Evolutionary conservation across 2,329 filamentous ascomycete species (phyloP), one percentile per base, ranked within the genome.

Genomic region (Nemania sp.): DNA sequence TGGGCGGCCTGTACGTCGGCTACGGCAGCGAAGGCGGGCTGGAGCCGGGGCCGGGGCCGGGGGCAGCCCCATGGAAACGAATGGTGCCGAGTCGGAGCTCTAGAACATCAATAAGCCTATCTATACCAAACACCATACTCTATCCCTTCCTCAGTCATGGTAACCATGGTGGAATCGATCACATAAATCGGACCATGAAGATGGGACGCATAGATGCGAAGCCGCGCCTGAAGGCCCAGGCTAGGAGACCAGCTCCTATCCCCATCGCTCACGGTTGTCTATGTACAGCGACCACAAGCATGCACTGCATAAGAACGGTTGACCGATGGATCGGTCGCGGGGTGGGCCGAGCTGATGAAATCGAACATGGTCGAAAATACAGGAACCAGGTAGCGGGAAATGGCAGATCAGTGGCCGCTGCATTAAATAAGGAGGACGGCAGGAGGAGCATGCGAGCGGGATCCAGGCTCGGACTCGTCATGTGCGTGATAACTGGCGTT

Each of bases 31-130:
- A 71, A 76, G 70, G 71, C 71, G 82, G 66, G 83, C 83, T 72
- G 79, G 79, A 45, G 82, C 85, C 32, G 32, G 32, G 5, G 32
- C 35, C 35, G 35, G 35, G 47, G 83, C 85, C 70, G 87, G 86
- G 71, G 86, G 86, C 43, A 88, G 86, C 72, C 86, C 86, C 4
- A 89, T 88, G 57, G 87, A 88, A 70, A 80, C 85, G 4, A 88
- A 88, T 67, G 86, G 85, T 61, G 86, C 82, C 64, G 86, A 88
- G 76, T 87, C 86, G 38, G 87, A 88, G 78, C 83, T 89, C 60
- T 85, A 76, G 68, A 60, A 60, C 32, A 52, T 55, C 18, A n/a
- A 61, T 56, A 20, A 59, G 20, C 41, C 35, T 52, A 56, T 45
- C 20, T 26, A n/a, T 18, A 29, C 26, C 22, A 29, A 51, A 32